These are phyloP conservation scores for Podaxis sp. DNA, from an alignment of 768 basidiomycete genomes.

Conservation along the genomic window DNA sequence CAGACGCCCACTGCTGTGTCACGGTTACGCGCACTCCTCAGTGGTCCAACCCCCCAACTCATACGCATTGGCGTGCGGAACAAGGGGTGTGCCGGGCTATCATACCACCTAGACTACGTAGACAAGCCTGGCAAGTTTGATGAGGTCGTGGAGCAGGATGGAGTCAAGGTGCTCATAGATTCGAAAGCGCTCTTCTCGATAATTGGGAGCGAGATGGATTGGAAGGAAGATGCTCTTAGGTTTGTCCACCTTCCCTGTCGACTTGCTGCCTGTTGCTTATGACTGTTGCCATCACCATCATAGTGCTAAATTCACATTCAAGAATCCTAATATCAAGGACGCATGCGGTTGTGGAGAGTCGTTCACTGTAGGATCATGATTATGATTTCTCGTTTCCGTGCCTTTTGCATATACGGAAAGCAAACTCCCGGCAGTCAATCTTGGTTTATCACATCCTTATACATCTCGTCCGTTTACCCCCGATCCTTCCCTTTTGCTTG, in stretches of 20 bases:
- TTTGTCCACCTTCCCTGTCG: constrained; percentile 33
- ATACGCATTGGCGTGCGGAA: constrained; percentile 95
- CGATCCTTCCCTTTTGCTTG: background rate
- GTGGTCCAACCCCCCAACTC: constrained; percentile 85
- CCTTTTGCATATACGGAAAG: background rate
- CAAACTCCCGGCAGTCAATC: background rate
- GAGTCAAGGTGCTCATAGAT: constrained; percentile 91
- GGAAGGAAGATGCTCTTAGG: constrained; percentile 92
- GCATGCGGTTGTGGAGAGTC: constrained; percentile 96
- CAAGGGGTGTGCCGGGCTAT: constrained; percentile 90
- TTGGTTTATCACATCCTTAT: background rate
- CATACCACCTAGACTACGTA: constrained; percentile 95
- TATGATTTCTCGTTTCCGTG: constrained; percentile 2
- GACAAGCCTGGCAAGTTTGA: constrained; percentile 89
- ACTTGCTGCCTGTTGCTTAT: background rate
- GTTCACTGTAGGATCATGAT: constrained; percentile 61
- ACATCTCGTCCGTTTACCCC: background rate
- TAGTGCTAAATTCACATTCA: constrained; percentile 80
- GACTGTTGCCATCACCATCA: constrained; percentile 7
- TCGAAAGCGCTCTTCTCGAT: constrained; percentile 96
- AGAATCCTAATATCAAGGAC: constrained; percentile 93
- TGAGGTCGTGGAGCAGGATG: constrained; percentile 95
- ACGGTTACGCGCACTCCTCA: constrained; percentile 70
- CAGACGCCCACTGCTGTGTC: constrained; percentile 81
- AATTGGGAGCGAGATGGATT: constrained; percentile 99